Base-by-base conservation (phyloP, 805 yeast species). In the Lachancea kluyveri region DNA sequence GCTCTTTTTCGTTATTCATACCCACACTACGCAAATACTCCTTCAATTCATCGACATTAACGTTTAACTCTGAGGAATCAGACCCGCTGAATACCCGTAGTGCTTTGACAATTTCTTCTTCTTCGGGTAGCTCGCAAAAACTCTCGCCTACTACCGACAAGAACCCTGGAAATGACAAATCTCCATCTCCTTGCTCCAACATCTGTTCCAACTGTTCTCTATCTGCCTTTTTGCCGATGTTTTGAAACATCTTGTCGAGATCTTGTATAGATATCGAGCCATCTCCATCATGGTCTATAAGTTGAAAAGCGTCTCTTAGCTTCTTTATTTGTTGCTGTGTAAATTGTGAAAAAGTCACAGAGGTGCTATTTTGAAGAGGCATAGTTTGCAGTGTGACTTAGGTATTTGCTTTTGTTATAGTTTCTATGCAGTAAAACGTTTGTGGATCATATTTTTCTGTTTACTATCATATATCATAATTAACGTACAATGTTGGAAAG, bases 241-340 rank as follows among this genome's bases (percentile, higher is more conserved):
- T 68, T 24, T 68, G 61, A 40, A 75, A 67, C 11, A 79, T 64
- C 14, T 68, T 64, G 22, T 59, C 62, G 33, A 88, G 48, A 54
- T 83, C 92, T 1, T 63, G 53, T 18, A 56, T 48, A 1, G 79
- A 61, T 25, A 83, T 74, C 4, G 56, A 50, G 2, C 86, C 85
- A 47, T 87, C 94, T 16, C 79, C 76, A 39, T 88, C 90, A 21
- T 80, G 80, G 50, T 88, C 96, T 6, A 88, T 73, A 44, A 84
- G 55, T 17, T 83, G 75, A 54, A 87, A 88, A 1, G 92, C 77
- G 43, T 83, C 81, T 35, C 83, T 68, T 35, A 82, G 64, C 41
- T 72, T 79, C 10, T 73, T 63, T 16, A 84, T 74, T 48, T 83
- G 85, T 20, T 68, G 75, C 33, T 73, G 69, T 4, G 78, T 67